These are phyloP conservation scores for Elaeis oleifera DNA, from an alignment of 202 grass and related monocot species.

Conservation along the genomic window DNA sequence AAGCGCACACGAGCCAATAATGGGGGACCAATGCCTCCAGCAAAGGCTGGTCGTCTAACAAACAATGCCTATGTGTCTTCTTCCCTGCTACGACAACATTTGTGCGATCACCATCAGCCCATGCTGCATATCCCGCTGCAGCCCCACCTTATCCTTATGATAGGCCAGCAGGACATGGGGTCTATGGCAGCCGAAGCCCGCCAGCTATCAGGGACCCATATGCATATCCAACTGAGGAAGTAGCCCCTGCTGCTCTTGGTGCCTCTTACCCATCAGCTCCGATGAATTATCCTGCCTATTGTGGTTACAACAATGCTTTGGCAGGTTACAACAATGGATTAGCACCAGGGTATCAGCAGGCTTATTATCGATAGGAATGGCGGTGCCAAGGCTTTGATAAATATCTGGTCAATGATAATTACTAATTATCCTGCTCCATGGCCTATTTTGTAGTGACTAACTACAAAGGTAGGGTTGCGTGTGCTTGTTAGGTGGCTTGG, in stretches of 20 bases:
- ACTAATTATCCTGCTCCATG: constrained; percentile 47
- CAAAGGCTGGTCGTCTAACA: constrained; percentile 71
- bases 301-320: constrained; percentile 44
- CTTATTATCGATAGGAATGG: constrained; percentile 69
- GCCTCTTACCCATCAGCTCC: constrained; percentile 54
- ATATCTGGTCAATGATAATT: constrained; percentile 40
- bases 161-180: constrained; percentile 29
- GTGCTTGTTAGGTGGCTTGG: constrained; percentile 41
- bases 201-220: constrained; percentile 57
- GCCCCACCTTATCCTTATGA: constrained; percentile 45
- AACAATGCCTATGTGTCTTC: constrained; percentile 55
- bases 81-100: constrained; percentile 34
- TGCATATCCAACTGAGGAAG: constrained; percentile 53
- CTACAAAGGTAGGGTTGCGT: constrained; percentile 41
- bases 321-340: constrained; percentile 47
- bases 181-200: constrained; percentile 66
- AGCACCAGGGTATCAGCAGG: constrained; percentile 59
- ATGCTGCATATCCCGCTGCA: constrained; percentile 25
- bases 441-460: constrained; percentile 92
- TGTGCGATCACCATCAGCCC: constrained; percentile 44
- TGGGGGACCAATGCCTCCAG: constrained; percentile 73
- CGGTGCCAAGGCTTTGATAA: constrained; percentile 28
- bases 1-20: constrained; percentile 70
- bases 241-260: constrained; percentile 36
- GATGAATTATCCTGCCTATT: constrained; percentile 60